Base-by-base conservation (phyloP, 257 asterid genomes). In the Voacanga thouarsii region DNA sequence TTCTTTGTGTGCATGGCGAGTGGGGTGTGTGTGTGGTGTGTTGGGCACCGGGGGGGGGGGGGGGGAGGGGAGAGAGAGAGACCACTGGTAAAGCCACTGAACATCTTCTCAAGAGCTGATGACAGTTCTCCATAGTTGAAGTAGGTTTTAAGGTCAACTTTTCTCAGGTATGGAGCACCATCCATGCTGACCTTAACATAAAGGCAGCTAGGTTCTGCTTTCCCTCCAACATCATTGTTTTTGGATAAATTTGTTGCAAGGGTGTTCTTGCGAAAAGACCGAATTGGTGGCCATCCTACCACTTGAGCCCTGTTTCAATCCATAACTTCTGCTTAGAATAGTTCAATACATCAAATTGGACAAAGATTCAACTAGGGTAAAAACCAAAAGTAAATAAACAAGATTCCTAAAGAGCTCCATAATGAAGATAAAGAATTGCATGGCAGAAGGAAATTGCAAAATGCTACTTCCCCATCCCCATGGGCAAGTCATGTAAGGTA, bases 201-300 rank as follows among this genome's bases (percentile, higher is more conserved):
- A 9, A 75, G 41, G 26, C 60, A 47, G 60, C 75, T 50, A 47
- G 60, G 37, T 24, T 47, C 44, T 24, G 75, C 16, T 47, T 71
- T 71, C 60, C 75, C 75, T 45, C 23, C 75, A 47, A 26, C 75
- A n/a, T 71, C 60, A 45, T 71, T 50, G 37, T 47, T 71, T 24
- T 71, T 71, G 41, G 57, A 12, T 14, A 33, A 71, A 71, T 47
- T 71, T 45, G 75, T 45, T 24, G 75, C 75, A 24, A 71, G 75
- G 75, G 60, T 71, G 61, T 71, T 71, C 75, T 93, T 93, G 4
- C 96, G 85, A 83, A 90, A 93, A 47, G 98, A 88, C 73, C 97
- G 85, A 83, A 93, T 80, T 72, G 97, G 98, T 74, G 97, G 98
- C 97, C 98, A 91, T 75, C 98, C 98, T 19, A 93, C 97, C 53